Percentiles rank a stretch among this genome's conserved stretches.
These are phyloP conservation scores for Chlamydomonas reinhardtii DNA, from an alignment of 163 green algal genomes.

Conservation along the genomic window DNA sequence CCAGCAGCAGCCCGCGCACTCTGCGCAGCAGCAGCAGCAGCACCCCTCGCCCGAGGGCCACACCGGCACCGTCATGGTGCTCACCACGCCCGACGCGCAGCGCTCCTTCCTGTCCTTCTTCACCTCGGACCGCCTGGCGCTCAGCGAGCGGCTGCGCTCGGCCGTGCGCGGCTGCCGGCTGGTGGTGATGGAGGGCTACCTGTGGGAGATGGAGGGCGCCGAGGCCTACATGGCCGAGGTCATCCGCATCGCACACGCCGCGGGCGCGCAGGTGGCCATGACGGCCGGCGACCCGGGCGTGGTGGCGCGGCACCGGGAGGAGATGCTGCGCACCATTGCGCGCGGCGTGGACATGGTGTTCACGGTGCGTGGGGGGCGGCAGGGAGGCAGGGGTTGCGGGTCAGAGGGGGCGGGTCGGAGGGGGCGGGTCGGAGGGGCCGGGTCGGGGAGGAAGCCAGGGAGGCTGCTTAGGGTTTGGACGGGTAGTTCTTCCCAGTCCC, in stretches of 20 bases:
- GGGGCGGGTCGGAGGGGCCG: too few relatives aligned
- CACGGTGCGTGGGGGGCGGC: neutral
- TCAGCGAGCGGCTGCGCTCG: constrained; percentile 54
- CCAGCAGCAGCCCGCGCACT: neutral
- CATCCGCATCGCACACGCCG: constrained; percentile 63
- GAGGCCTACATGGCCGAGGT: constrained; percentile 61
- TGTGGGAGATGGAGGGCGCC: constrained; percentile 89
- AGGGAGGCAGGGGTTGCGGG: too few relatives aligned
- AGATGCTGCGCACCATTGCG: constrained; percentile 64
- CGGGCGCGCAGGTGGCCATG: constrained; percentile 83
- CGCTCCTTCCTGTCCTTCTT: constrained; percentile 93
- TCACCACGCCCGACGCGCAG: constrained; percentile 94
- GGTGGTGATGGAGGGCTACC: constrained; percentile 88
- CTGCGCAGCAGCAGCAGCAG: neutral
- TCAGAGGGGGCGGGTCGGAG: too few relatives aligned
- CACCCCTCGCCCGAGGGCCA: constrained; percentile 11
- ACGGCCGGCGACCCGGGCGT: constrained; percentile 90
- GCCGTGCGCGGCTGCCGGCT: constrained; percentile 62
- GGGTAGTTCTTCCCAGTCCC: too few relatives aligned
- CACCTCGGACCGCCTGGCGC: constrained; percentile 55
- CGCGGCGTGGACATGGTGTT: constrained; percentile 76
- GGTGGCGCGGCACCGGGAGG: constrained; percentile 74
- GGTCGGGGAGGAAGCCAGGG: too few relatives aligned
- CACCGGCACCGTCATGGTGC: constrained; percentile 92
- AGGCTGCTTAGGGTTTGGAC: too few relatives aligned